Conservation (phyloP, 805 yeast species). For the Brettanomyces bruxellensis region DNA sequence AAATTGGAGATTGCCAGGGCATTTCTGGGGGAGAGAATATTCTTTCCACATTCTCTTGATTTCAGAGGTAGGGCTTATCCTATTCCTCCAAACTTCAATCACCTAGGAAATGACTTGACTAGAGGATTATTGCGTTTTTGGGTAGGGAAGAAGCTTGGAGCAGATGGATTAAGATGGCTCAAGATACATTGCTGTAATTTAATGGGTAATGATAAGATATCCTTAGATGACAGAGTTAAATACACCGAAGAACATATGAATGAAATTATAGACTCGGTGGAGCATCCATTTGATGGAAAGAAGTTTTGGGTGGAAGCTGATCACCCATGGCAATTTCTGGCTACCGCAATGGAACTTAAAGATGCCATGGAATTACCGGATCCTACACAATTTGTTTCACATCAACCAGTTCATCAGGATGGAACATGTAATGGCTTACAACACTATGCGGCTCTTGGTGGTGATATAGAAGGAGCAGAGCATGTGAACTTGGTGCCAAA, state of each 20-base stretch:
- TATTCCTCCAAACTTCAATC: conserved; percentile 70
- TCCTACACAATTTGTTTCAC: conserved; percentile 58
- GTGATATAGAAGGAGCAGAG: conserved; percentile 73
- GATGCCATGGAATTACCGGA: conserved; percentile 54
- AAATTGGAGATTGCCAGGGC: conserved; percentile 94
- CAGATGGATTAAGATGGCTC: conserved; percentile 59
- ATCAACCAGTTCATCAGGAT: conserved; percentile 77
- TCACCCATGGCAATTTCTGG: conserved; percentile 76
- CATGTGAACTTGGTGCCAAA: conserved; percentile 71
- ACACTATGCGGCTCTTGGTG: conserved; percentile 83
- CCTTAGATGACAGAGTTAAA: conserved; percentile 52
- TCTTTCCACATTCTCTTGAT: conserved; percentile 74
- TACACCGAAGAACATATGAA: conserved; percentile 52
- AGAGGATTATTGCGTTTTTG: conserved; percentile 65
- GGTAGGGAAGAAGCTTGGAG: conserved; percentile 66
- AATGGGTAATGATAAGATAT: conserved; percentile 66
- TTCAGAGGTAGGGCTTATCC: conserved; percentile 85
- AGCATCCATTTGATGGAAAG: conserved; percentile 46
- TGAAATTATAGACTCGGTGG: conserved; percentile 48
- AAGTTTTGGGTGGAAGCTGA: conserved; percentile 71
- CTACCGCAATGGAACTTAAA: conserved; percentile 57
- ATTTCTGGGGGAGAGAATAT: conserved; percentile 68
- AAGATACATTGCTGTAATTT: conserved; percentile 69
- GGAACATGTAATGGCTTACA: conserved; percentile 84
- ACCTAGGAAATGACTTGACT: conserved; percentile 70